Evolutionary conservation across 176 grass and related monocot species (phyloP), one percentile per base, ranked within the genome.

Genomic region (Avena eriantha): DNA sequence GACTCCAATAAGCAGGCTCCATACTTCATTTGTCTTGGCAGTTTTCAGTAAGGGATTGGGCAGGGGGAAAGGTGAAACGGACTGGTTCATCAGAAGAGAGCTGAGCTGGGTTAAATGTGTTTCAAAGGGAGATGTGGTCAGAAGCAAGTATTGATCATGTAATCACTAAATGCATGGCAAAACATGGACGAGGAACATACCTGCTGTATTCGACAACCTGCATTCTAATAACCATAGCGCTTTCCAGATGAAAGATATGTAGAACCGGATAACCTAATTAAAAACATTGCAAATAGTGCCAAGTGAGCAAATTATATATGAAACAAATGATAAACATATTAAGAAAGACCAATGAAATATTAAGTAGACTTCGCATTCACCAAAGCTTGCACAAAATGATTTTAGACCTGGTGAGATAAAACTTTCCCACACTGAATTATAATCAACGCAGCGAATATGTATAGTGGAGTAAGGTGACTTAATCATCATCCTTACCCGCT

Each of bases 11-110:
- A 90, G 89, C 89, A 86, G 86, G 92, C 89, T 91, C 69, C 92
- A 79, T 83, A 86, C 92, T 91, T 93, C 92, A 93, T 64, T 82
- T 74, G 83, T 83, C 92, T 84, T 87, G 89, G 92, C 92, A 91
- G 79, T 91, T 93, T 81, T 83, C 83, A 56, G 76, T 88, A 80
- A 61, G 63, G 78, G 82, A 87, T 49, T 48, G 89, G 83, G 66
- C 39, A 76, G 76, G 74, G 80, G 80, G 79, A 86, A 77, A 83
- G 89, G 88, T 86, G 83, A 91, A 88, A 90, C 76, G 43, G 86
- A 74, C 87, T 87, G 89, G 89, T 91, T 66, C 83, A 91, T 88
- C 83, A 86, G 87, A 89, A 89, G 82, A 89, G 84, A 87, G 71
- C 83, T 88, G 75, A 93, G 83, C 68, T 88, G 89, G 89, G 79